Evolutionary conservation across 1,284 basidiomycete genomes (phyloP).

Genomic region (Trametes sp.): DNA sequence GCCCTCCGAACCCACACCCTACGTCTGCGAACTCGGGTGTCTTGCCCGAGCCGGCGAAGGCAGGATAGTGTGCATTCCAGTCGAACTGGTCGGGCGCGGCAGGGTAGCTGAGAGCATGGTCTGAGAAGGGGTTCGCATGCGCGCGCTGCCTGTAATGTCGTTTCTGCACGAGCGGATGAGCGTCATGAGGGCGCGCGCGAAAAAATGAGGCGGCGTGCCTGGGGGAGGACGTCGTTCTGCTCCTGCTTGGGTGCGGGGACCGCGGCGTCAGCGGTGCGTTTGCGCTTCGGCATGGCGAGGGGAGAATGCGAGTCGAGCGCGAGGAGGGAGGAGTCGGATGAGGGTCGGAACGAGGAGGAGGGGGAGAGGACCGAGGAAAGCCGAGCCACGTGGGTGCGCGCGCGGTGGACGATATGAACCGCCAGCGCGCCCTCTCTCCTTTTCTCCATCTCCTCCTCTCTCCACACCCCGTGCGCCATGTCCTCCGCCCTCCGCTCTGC

Average conservation of each 20-base stretch:
- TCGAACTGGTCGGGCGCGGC: conserved; percentile 81
- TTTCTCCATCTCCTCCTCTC: conserved; percentile 25
- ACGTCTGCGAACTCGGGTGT: conserved; percentile 95
- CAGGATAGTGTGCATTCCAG: conserved; percentile 89
- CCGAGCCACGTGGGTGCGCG: conserved; percentile 32
- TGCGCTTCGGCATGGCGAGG: conserved; percentile 56
- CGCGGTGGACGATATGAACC: conserved; percentile 34
- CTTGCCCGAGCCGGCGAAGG: conserved; percentile 63
- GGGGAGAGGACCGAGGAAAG: conserved; percentile 27
- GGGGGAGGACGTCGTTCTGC: conserved; percentile 43
- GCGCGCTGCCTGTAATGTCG: conserved; percentile 96
- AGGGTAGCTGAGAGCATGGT: conserved; percentile 94
- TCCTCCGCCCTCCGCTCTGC: conserved; percentile 48
- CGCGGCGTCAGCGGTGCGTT: conserved; percentile 40
- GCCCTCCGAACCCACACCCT: conserved; percentile 97
- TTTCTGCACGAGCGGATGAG: conserved; percentile 65
- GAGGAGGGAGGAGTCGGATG: conserved; percentile 16
- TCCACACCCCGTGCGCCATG: conserved; percentile 39
- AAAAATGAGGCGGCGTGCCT: conserved; percentile 37
- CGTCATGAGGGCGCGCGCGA: conserved; percentile 2
- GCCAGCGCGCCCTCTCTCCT: conserved; percentile 25
- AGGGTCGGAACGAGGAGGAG: conserved; percentile 24
- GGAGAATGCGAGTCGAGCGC: neutral
- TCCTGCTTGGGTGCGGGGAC: conserved; percentile 13
- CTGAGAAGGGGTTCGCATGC: conserved; percentile 98